Evolutionary conservation across 345 rosid genomes (phyloP).

Genomic region (Corchorus capsularis): DNA sequence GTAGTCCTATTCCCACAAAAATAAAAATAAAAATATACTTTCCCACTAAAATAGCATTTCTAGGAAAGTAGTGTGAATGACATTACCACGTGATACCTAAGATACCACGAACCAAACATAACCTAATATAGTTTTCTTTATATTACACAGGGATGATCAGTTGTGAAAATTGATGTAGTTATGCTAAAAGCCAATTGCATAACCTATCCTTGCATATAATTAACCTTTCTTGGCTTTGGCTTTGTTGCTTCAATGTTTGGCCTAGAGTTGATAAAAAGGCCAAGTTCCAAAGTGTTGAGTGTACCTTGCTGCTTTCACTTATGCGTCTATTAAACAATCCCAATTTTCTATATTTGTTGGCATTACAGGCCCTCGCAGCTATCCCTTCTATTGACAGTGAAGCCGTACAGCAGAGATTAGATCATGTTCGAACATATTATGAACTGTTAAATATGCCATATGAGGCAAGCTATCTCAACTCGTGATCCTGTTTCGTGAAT

Average conservation of each 20-base stretch:
- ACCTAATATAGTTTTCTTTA: constrained; percentile 3
- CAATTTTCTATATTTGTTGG: constrained; percentile 12
- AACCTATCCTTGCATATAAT: background rate
- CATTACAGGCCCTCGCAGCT: constrained; percentile 82
- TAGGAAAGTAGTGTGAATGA: no score
- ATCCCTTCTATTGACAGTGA: constrained; percentile 84
- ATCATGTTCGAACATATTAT: constrained; percentile 83
- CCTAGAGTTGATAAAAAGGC: background rate
- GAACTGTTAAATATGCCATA: constrained; percentile 95
- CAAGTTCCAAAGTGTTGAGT: constrained; percentile 10
- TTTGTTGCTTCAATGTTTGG: background rate
- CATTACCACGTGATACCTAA: no score
- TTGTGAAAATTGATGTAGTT: background rate
- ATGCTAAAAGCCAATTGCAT: background rate
- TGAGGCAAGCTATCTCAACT: constrained; percentile 60
- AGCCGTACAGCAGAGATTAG: constrained; percentile 71
- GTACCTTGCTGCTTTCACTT: background rate
- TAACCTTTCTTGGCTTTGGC: background rate
- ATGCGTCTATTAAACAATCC: background rate
- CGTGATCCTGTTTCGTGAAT: background rate
- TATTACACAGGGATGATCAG: background rate
- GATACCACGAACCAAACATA: no score
- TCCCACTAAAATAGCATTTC: no score
- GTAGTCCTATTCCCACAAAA: no score
- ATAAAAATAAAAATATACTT: no score